phyloP scores from a whole-genome alignment of 1,139 yeast genomes.

The Candida labiduridarum region DNA sequence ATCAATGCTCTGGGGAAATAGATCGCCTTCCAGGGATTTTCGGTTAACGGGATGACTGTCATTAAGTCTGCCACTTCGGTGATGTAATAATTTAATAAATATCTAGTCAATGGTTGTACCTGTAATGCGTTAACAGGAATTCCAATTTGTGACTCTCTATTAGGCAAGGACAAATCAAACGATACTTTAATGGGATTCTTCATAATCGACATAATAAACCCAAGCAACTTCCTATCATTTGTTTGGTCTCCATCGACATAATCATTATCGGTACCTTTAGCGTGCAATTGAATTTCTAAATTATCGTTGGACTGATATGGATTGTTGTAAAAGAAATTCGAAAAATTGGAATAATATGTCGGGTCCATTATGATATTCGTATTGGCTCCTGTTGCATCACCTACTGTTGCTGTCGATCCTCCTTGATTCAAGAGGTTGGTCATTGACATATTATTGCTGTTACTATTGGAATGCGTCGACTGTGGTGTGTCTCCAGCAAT shows the following conservation, averaged over 20 bases:
- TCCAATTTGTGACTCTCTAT: slow-evolving; percentile 27
- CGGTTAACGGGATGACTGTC: slow-evolving; percentile 82
- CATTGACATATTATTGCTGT: slow-evolving; percentile 22
- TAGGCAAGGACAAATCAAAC: slow-evolving; percentile 35
- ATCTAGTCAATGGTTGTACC: slow-evolving; percentile 68
- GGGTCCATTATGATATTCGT: slow-evolving; percentile 32
- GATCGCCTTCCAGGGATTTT: slow-evolving; percentile 86
- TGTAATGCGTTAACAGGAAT: slow-evolving; percentile 64
- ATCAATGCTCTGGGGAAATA: slow-evolving; percentile 80
- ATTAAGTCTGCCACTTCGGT: slow-evolving; percentile 81
- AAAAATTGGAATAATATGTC: slow-evolving; percentile 43
- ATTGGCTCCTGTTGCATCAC: slow-evolving; percentile 2
- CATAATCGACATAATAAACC: slow-evolving; percentile 50
- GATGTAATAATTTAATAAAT: slow-evolving; percentile 72
- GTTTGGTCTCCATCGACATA: slow-evolving; percentile 39
- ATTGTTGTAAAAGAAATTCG: slow-evolving; percentile 45
- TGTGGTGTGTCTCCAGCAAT: slow-evolving; percentile 8
- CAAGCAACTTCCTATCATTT: slow-evolving; percentile 43
- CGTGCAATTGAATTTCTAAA: slow-evolving; percentile 49
- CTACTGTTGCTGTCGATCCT: slow-evolving; percentile 6
- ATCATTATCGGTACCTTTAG: slow-evolving; percentile 31
- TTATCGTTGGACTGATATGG: slow-evolving; percentile 46
- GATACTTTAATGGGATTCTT: slow-evolving; percentile 44
- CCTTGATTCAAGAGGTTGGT: slow-evolving; percentile 25
- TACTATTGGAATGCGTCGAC: slow-evolving; percentile 10